Base-by-base conservation (phyloP, 2,329 filamentous ascomycete genomes). In the Boeremia lycopersici region DNA sequence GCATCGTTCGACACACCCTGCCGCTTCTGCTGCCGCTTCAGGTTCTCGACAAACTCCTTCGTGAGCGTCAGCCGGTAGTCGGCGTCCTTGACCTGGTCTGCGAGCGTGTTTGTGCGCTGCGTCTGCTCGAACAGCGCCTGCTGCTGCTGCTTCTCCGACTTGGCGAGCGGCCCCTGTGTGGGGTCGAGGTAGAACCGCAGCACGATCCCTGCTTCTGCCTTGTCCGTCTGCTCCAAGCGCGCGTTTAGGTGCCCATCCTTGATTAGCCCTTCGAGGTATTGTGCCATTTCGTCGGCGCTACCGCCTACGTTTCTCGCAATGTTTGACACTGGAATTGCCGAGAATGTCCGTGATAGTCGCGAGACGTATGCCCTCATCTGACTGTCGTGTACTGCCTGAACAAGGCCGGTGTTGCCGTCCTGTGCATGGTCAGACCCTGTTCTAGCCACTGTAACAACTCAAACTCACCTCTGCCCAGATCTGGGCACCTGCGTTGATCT, bases 281-380 rank as follows among this genome's bases (percentile, higher is more conserved):
- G 74, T 30, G 81, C 74, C 57, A 84, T 81, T 31, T 80, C 79
- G 4, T 82, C 78, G 0, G 79, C 67, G n/a, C 79, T 74, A 13
- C 79, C 74, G 8, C 79, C 78, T 23, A 87, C 72, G 15, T 81
- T 78, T 26, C 74, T 74, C 0, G 82, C 77, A 26, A 86, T 81
- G 43, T 81, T 81, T 5, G 78, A 73, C 9, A 88, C 75, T 4
- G 84, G 82, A 30, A 88, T 77, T 6, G 86, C 84, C 29, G 83
- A 82, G 69, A 93, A 97, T 3, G 90, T 86, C 47, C 84, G 83
- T 39, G 87, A 86, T 25, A 98, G 80, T 55, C 86, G 86, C 30
- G 88, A 79, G 53, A 98, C 85, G 56, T 89, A 87, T 78, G 89
- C 91, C 64, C 87, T 86, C 63, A 89, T 86, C 69, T 93, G 90